Conservation (phyloP, 805 yeast species). For the Scheffersomyces spartinae region DNA sequence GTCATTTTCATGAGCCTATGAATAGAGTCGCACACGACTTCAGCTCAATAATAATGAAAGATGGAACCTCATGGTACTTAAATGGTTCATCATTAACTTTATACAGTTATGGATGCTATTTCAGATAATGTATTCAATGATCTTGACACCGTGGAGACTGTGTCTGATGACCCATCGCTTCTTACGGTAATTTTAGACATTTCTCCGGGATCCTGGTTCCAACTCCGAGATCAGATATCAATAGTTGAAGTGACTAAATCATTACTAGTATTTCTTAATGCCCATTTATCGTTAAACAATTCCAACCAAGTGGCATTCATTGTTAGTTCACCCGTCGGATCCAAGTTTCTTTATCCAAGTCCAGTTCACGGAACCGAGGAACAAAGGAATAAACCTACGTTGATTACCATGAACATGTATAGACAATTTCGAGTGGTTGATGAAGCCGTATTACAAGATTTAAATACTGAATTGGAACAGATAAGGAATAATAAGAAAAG, state of each 20-base stretch:
- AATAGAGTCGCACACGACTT: no score
- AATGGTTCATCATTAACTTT: no score
- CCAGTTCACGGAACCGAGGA: conserved; percentile 5
- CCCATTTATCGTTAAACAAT: conserved; percentile 77
- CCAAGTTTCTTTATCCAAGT: conserved; percentile 60
- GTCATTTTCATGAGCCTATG: no score
- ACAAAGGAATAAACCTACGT: conserved; percentile 2
- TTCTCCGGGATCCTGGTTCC: conserved; percentile 59
- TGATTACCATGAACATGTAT: conserved; percentile 58
- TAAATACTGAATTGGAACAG: conserved; percentile 35
- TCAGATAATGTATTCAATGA: conserved; percentile 46
- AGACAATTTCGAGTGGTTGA: conserved; percentile 76
- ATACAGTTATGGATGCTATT: conserved; percentile 56
- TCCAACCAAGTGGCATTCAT: conserved; percentile 77
- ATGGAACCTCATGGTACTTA: no score
- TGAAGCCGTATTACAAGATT: conserved; percentile 51
- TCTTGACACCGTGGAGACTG: conserved; percentile 9
- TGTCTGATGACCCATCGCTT: conserved; percentile 52
- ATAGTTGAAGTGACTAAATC: conserved; percentile 53
- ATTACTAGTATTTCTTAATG: conserved; percentile 67
- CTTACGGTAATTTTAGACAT: conserved; percentile 70
- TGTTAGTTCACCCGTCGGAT: conserved; percentile 61
- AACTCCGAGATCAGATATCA: conserved; percentile 32
- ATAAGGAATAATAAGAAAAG: no score
- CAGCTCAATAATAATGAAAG: no score